Evolutionary conservation across 192 early-diverging fungal species (phyloP).

Genomic region (Backusella circina): DNA sequence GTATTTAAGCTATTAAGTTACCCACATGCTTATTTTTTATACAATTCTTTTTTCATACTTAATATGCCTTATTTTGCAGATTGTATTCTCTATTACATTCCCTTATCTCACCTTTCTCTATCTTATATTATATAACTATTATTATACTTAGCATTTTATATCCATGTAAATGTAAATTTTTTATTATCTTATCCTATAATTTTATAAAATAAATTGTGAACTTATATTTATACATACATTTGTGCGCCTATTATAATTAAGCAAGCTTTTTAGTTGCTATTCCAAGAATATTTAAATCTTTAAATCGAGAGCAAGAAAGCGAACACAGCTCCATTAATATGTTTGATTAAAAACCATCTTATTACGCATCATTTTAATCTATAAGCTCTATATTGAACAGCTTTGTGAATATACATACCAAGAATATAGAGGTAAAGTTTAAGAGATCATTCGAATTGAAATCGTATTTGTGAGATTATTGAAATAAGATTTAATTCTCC

Average conservation of each 20-base stretch:
- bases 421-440: too few relatives aligned
- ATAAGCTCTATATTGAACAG: too few relatives aligned
- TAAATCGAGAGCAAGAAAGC: too few relatives aligned
- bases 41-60: neutral
- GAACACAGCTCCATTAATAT: too few relatives aligned
- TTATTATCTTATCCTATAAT: neutral
- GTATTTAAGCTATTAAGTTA: constrained; percentile 1
- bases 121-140: neutral
- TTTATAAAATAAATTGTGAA: neutral
- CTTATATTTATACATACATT: neutral
- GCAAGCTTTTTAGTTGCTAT: too few relatives aligned
- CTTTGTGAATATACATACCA: too few relatives aligned
- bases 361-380: too few relatives aligned
- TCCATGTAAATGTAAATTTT: neutral
- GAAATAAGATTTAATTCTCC: too few relatives aligned
- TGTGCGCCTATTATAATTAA: neutral
- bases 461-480: too few relatives aligned
- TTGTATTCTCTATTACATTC: neutral
- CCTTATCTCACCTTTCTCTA: neutral
- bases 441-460: too few relatives aligned
- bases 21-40: neutral
- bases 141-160: neutral
- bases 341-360: too few relatives aligned
- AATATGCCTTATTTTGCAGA: neutral
- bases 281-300: too few relatives aligned